Percentiles rank a stretch among this genome's conserved stretches.
Conservation (phyloP, 208 protist genomes). For the Porcisia deanei region DNA sequence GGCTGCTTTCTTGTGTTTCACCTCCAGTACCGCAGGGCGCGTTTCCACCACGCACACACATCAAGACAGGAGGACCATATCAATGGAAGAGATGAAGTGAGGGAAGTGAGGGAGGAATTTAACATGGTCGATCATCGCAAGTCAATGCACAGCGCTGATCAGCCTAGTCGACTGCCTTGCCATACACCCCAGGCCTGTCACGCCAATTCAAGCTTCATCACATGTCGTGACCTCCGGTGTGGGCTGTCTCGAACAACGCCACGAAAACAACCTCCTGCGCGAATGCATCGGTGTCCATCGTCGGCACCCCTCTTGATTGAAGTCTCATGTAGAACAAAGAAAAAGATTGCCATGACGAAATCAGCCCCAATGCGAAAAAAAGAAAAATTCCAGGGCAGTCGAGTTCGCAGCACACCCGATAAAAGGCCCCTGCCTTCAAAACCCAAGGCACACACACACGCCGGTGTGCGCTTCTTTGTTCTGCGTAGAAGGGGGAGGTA, state of each 20-base stretch:
- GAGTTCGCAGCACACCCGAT: no score
- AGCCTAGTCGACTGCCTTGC: neutral
- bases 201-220: neutral
- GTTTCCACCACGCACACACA: neutral
- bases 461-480: no score
- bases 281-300: neutral
- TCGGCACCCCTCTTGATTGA: neutral
- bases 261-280: neutral
- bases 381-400: neutral
- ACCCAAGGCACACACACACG: neutral
- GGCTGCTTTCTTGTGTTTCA: neutral
- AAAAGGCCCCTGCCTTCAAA: neutral
- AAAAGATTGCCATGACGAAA: neutral
- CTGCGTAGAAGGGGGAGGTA: no score
- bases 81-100: neutral
- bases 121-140: neutral
- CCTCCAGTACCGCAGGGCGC: neutral
- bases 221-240: neutral
- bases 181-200: neutral
- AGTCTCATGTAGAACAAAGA: neutral
- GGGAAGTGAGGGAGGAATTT: neutral
- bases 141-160: neutral
- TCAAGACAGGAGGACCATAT: neutral
- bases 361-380: neutral
- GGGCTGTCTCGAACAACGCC: neutral